These are phyloP conservation scores for Lactarius hengduanensis DNA, from an alignment of 768 basidiomycete species.

Conservation along the genomic window DNA sequence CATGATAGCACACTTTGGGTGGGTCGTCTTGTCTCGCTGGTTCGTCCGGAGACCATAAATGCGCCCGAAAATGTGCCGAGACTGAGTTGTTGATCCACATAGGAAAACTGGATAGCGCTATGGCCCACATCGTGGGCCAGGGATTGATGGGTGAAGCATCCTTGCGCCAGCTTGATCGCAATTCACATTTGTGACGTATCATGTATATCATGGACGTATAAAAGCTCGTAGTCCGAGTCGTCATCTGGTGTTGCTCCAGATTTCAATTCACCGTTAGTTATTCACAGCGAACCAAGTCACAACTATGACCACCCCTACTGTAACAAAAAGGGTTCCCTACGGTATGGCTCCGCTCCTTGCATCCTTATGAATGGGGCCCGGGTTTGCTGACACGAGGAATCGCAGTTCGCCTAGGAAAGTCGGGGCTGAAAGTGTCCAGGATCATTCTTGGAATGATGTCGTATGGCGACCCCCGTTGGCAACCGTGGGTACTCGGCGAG, in stretches of 20 bases:
- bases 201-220: background rate
- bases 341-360: background rate
- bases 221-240: background rate
- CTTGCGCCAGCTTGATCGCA: background rate
- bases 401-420: conserved; percentile 42
- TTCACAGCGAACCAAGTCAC: background rate
- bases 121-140: background rate
- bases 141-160: too few species aligned
- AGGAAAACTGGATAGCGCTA: background rate
- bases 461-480: conserved; percentile 42
- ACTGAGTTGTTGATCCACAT: background rate
- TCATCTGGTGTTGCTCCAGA: background rate
- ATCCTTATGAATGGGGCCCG: background rate
- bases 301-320: conserved; percentile 12
- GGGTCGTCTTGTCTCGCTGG: too few species aligned
- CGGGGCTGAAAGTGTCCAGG: conserved; percentile 62
- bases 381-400: background rate
- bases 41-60: too few species aligned
- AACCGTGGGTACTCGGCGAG: conserved; percentile 37
- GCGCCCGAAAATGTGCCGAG: too few species aligned
- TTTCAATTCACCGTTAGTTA: background rate
- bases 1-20: too few species aligned
- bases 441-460: conserved; percentile 64
- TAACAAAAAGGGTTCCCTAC: conserved; percentile 20
- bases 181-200: background rate